Base-by-base conservation (phyloP, 805 yeast genomes). In the Metschnikowia santaceciliae region DNA sequence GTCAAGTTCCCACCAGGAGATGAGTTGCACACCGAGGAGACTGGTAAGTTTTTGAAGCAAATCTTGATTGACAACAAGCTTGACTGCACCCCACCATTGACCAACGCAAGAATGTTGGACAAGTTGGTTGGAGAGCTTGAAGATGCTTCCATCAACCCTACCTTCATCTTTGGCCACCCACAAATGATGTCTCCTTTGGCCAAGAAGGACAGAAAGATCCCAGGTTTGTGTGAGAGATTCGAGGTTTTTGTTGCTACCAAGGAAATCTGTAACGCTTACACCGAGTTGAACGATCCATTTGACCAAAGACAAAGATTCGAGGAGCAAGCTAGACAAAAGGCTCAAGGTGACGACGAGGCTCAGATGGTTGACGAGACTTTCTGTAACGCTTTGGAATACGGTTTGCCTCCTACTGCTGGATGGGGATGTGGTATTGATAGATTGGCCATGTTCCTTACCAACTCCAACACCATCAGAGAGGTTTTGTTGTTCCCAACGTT, bases 341-440 rank as follows among this genome's bases (percentile, higher is more conserved):
- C 78, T 60, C 97, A 90, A 75, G 99, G 99, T 79, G 99, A 92
- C 68, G 99, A 92, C 67, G 99, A 94, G 78, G 99, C 97, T 55
- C 98, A 92, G 79, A 68, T 90, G 72, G 81, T 94, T 58, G 99
- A 92, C 71, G 99, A 92, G 78, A 86, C 88, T 58, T 92, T 92
- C 91, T 87, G 96, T 79, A 88, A 91, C 64, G 97, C 99, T 60
- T 82, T 92, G 66, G 99, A 92, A 78, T 92, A 90, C 72, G 99
- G 98, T 74, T 81, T 92, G 66, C 99, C 99, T 54, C 99, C 99
- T 65, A 94, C 98, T 62, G 98, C 96, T 72, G 99, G 99, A 62
- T 92, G 98, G 98, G 99, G 99, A 63, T 86, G 96, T 76, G 99
- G 99, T 81, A 91, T 92, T 61, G 99, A 92, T 76, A 87, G 99